phyloP scores from a whole-genome alignment of 169 alveolate genomes.

The Ichthyophthirius multifiliis region DNA sequence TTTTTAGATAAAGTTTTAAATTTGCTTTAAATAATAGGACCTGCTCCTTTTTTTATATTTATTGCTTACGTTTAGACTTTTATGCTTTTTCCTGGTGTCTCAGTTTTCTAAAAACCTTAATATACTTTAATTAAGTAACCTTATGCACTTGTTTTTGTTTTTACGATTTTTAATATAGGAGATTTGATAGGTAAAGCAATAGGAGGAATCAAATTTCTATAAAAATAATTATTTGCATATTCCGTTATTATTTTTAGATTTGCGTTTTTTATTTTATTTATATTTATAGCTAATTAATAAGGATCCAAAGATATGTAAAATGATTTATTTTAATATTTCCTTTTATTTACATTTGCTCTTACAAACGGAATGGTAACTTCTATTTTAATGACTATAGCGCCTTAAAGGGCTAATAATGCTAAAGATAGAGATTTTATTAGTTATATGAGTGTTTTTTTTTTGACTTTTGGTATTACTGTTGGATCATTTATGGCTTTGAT shows the following conservation, averaged over 20 bases:
- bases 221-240: neutral
- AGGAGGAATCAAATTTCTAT: neutral
- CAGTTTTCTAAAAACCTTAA: conserved; percentile 3
- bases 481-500: conserved; percentile 2
- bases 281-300: neutral
- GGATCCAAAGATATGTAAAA: neutral
- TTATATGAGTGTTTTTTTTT: neutral
- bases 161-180: neutral
- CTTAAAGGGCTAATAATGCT: neutral
- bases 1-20: no score
- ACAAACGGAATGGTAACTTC: conserved; percentile 8
- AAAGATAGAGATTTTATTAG: neutral
- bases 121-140: neutral
- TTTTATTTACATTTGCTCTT: neutral
- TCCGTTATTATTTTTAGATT: neutral
- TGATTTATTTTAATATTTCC: neutral
- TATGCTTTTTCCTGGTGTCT: conserved; percentile 38
- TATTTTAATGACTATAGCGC: conserved; percentile 4
- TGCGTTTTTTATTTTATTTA: neutral
- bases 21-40: conserved; percentile 8
- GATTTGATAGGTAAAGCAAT: neutral
- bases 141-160: neutral
- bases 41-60: neutral
- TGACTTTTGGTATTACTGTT: conserved; percentile 9
- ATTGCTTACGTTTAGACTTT: conserved; percentile 22